Conservation (phyloP, 176 grass and related monocot genomes). For the Phragmites australis region DNA sequence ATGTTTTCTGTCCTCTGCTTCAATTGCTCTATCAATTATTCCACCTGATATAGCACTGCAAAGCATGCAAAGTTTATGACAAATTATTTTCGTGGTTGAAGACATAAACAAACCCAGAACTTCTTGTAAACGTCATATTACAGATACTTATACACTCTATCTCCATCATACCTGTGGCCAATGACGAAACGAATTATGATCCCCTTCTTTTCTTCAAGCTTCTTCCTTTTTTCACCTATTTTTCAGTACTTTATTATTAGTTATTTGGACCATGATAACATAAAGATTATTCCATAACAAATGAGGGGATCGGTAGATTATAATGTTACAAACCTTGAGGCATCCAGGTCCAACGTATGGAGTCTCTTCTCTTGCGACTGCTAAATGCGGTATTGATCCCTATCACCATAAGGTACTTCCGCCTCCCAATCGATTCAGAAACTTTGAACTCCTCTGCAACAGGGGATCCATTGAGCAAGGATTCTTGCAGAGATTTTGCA, state of each 20-base stretch:
- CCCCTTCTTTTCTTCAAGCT: constrained; percentile 90
- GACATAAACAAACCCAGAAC: neutral
- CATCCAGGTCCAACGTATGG: constrained; percentile 98
- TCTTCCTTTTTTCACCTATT: constrained; percentile 87
- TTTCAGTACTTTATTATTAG: constrained; percentile 17
- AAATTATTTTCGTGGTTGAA: constrained; percentile 1
- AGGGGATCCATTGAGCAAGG: constrained; percentile 74
- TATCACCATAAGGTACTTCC: constrained; percentile 88
- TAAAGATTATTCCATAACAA: neutral
- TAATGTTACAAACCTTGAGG: constrained; percentile 69
- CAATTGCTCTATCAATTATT: constrained; percentile 74
- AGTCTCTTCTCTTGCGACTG: constrained; percentile 90
- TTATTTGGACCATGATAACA: neutral
- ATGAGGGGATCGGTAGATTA: neutral
- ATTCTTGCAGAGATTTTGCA: constrained; percentile 78
- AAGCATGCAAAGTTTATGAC: neutral
- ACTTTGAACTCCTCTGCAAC: constrained; percentile 67
- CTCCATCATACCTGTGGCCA: constrained; percentile 69
- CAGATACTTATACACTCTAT: neutral
- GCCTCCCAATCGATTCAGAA: constrained; percentile 53
- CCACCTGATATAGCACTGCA: constrained; percentile 70
- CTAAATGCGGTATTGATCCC: constrained; percentile 97
- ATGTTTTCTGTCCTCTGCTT: constrained; percentile 73
- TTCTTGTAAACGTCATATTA: neutral
- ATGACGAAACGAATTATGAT: constrained; percentile 92